Percentiles rank a stretch among this genome's conserved stretches.
phyloP scores from a whole-genome alignment of 2,329 filamentous ascomycete species.

The Sarocladiaceae sp. region DNA sequence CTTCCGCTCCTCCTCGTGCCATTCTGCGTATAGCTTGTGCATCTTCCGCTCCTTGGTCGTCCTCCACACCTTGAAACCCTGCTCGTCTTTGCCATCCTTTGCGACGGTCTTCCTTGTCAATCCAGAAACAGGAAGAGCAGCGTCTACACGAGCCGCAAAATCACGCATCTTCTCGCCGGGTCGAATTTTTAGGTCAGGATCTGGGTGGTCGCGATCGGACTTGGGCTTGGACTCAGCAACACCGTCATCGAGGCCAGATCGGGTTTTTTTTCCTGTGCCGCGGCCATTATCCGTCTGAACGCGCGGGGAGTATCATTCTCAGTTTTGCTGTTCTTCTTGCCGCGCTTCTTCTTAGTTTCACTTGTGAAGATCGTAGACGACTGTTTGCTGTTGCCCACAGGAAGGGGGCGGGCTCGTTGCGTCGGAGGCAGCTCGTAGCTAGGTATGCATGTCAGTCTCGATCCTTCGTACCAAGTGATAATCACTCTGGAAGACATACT shows the following conservation, averaged over 20 bases:
- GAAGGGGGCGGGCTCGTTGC: conserved; percentile 47
- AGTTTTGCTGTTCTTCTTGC: conserved; percentile 39
- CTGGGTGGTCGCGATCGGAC: conserved; percentile 8
- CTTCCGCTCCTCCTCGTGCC: conserved; percentile 63
- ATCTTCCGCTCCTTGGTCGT: conserved; percentile 85
- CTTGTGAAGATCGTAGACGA: conserved; percentile 6
- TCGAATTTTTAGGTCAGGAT: conserved; percentile 61
- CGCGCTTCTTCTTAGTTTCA: conserved; percentile 37
- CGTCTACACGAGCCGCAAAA: conserved; percentile 79
- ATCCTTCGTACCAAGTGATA: not conserved
- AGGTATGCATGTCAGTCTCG: conserved; percentile 1
- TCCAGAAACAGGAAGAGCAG: conserved; percentile 71
- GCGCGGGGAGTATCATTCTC: conserved; percentile 82
- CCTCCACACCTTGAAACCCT: conserved; percentile 61
- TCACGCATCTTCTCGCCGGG: conserved; percentile 81
- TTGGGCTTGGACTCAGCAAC: conserved; percentile 18
- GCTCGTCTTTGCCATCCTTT: conserved; percentile 57
- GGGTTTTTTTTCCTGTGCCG: conserved; percentile 56
- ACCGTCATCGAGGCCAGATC: conserved; percentile 71
- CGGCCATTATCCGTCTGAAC: conserved; percentile 81
- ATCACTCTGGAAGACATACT: conserved; percentile 35
- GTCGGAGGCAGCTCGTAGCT: conserved; percentile 48
- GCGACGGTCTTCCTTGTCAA: conserved; percentile 57
- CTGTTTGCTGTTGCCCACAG: conserved; percentile 26
- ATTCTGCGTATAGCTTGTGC: conserved; percentile 75